Conservation (phyloP, 2,329 filamentous ascomycete genomes). For the Nannizziopsis barbatae region DNA sequence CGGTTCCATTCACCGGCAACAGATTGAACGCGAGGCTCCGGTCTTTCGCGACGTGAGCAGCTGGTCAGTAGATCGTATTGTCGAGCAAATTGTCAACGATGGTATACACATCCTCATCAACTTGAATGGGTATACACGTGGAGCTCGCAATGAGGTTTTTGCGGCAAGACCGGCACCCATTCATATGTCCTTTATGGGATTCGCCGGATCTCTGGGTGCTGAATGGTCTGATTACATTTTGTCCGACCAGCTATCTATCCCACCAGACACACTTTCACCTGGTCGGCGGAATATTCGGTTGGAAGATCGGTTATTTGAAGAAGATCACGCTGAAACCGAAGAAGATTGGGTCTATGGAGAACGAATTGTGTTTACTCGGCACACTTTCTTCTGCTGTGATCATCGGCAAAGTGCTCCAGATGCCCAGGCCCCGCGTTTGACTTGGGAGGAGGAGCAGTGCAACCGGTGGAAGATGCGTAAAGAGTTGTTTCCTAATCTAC, state of each 20-base stretch:
- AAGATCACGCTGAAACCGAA: conserved; percentile 55
- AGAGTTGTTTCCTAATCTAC: conserved; percentile 71
- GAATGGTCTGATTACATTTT: conserved; percentile 99
- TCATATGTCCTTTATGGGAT: conserved; percentile 99
- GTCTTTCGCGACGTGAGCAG: conserved; percentile 78
- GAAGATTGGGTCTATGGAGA: conserved; percentile 92
- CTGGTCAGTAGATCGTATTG: conserved; percentile 74
- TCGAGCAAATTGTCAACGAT: conserved; percentile 76
- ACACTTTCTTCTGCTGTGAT: conserved; percentile 98
- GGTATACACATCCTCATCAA: conserved; percentile 92
- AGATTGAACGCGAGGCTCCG: conserved; percentile 87
- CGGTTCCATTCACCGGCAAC: conserved; percentile 72
- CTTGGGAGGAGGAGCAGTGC: conserved; percentile 73
- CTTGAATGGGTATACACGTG: conserved; percentile 93
- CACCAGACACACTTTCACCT: conserved; percentile 66
- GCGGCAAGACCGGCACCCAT: conserved; percentile 87
- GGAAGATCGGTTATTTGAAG: conserved; percentile 52
- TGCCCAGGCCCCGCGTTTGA: conserved; percentile 51
- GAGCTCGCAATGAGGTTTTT: conserved; percentile 95
- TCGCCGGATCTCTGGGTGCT: conserved; percentile 86
- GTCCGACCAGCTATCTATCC: conserved; percentile 79
- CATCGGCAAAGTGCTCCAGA: conserved; percentile 83
- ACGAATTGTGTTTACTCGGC: conserved; percentile 86
- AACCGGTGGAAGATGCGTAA: conserved; percentile 88
- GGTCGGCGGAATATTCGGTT: conserved; percentile 64